Evolutionary conservation across 352 stramenopile genomes (phyloP).

Genomic region (Pythium aristosporum): DNA sequence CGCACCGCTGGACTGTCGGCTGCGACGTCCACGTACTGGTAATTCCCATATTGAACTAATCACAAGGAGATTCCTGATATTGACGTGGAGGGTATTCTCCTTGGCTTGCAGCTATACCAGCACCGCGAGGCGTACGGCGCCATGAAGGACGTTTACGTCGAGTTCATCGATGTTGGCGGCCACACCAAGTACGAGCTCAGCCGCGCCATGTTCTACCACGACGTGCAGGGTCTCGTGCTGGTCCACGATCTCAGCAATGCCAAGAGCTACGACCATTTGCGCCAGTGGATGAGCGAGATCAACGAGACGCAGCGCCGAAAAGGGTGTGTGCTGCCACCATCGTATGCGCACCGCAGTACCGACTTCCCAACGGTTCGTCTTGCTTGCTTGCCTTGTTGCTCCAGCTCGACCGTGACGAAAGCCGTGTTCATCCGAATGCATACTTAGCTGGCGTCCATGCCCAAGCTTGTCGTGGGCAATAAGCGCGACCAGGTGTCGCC

Average conservation of each 20-base stretch:
- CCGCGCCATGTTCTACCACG: conserved; percentile 76
- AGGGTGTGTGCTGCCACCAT: conserved; percentile 51
- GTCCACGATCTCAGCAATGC: conserved; percentile 80
- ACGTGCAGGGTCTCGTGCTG: conserved; percentile 81
- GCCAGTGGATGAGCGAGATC: conserved; percentile 44
- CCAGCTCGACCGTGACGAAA: background rate
- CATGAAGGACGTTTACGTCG: conserved; percentile 62
- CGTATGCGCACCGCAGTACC: conserved; percentile 22
- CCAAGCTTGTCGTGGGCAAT: conserved; percentile 81
- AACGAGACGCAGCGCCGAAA: conserved; percentile 43
- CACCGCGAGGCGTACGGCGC: conserved; percentile 36
- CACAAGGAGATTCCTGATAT: too few species aligned
- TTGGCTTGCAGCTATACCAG: conserved; percentile 28
- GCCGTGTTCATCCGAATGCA: background rate
- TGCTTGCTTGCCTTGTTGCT: background rate
- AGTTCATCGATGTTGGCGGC: conserved; percentile 84
- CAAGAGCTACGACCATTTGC: conserved; percentile 73
- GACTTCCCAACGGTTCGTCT: conserved; percentile 40
- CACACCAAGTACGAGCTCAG: conserved; percentile 83
- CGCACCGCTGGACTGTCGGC: conserved; percentile 73
- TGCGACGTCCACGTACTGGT: conserved; percentile 82
- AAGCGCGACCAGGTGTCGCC: conserved; percentile 65
- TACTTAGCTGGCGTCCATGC: conserved; percentile 42
- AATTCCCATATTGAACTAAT: background rate
- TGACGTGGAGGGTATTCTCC: background rate